Base-by-base conservation (phyloP, 805 yeast genomes). In the Saturnispora serradocipensis region DNA sequence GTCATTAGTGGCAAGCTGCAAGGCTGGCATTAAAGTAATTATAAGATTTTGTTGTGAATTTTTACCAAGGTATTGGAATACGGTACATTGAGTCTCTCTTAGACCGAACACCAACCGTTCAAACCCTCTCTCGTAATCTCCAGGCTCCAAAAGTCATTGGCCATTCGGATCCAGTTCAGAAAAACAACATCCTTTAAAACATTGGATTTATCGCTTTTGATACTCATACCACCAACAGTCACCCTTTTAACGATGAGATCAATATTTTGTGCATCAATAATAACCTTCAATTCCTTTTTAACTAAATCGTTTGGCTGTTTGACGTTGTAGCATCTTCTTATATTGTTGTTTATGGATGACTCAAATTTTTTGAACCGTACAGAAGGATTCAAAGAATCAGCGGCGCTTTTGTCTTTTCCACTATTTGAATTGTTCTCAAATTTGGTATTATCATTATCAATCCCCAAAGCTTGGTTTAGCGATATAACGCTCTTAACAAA, bases 51-150 rank as follows among this genome's bases (percentile, higher is more conserved):
- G 10, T n/a, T 35, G 10, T n/a, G 39, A 4, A 22, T 35, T 35
- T 35, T 35, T n/a, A 5, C 6, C 5, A n/a, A 22, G 8, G 5
- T 35, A 15, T 10, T n/a, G 16, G 9, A 25, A 25, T 25, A 25
- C 5, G 28, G 9, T 7, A 25, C 28, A n/a, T 35, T n/a, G 39
- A 38, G 5, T 16, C 6, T 9, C 16, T 22, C 4, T 46, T 39
- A 55, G 34, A 46, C 25, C 30, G 39, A 54, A 35, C 55, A 57
- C 67, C 68, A 65, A 5, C 68, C 68, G 45, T 56, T 54, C 7
- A 56, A 46, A 30, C 59, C 63, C n/a, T 64, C 66, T 22, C 50
- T 58, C 2, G 58, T 52, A 11, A 56, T 50, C 11, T 51, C 53
- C 5, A 48, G 22, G 1, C 54, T 45, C 36, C 62, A 51, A 51